Base-by-base conservation (phyloP, 75 land plant species). In the Selaginella tamariscina region DNA sequence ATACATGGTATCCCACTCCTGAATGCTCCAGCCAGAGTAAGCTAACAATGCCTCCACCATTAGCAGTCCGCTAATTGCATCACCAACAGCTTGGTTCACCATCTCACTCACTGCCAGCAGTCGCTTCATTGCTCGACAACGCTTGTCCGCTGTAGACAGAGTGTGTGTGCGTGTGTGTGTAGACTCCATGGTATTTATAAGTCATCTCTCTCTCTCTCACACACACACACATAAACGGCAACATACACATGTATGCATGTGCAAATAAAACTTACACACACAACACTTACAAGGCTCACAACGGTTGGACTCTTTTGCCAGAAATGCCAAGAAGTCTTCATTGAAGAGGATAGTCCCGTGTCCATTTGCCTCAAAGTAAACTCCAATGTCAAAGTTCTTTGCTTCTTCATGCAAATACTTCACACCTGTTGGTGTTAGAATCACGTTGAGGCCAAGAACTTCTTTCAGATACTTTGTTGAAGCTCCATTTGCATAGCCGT, bases 401-500 rank as follows among this genome's bases (percentile, higher is more conserved):
- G 98, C 98, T 71, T 82, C 83, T 70, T 94, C 80, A 72, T 94
- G 98, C 32, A 94, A 74, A 64, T 87, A 80, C 56, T 94, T 94
- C 30, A 94, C 98, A 56, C 98, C 98, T 44, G 98, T 94, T 33
- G 85, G 80, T 67, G 98, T 85, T 44, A 90, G 56, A 1, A 72
- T 79, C 72, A 83, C 96, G 60, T 94, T 85, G 24, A 94, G 66
- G 26, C 86, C 96, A 31, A 85, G 76, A 22, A 55, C 66, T 28
- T 83, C 60, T 64, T 80, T 81, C 26, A 94, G 72, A 66, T 83
- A 94, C 32, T 77, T 77, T 9, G 96, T 89, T 31, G 98, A 87
- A 68, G 98, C 91, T 22, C 98, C 98, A 81, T 94, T 94, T 13
- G 98, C 98, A 77, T 94, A 94, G 98, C 98, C 69, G 98, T 94